phyloP scores from a whole-genome alignment of 345 rosid genomes.

The Toxicodendron radicans region DNA sequence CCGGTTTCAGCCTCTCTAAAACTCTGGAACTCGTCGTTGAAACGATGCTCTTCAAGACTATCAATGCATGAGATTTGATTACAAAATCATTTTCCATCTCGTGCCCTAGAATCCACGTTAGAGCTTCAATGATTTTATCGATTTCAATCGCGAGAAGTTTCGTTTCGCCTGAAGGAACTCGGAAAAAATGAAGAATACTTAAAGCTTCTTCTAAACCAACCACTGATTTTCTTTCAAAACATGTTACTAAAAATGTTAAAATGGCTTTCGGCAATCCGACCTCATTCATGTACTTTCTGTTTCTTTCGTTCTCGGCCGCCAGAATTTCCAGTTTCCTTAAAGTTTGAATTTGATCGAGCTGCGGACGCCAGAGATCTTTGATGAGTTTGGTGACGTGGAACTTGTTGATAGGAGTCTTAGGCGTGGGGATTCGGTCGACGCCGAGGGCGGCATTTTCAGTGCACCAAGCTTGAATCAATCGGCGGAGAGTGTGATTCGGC shows the following conservation, averaged over 20 bases:
- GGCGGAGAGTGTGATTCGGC: conserved; percentile 75
- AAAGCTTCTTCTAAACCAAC: conserved; percentile 54
- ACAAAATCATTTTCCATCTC: conserved; percentile 22
- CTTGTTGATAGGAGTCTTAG: conserved; percentile 44
- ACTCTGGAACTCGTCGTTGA: conserved; percentile 35
- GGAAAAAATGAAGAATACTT: conserved; percentile 39
- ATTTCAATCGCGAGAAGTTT: conserved; percentile 29
- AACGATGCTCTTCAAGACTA: conserved; percentile 38
- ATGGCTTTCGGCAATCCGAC: conserved; percentile 46
- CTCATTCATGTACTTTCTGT: conserved; percentile 53
- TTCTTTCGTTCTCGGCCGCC: conserved; percentile 47
- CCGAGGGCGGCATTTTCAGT: conserved; percentile 50
- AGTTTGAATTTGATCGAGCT: conserved; percentile 21
- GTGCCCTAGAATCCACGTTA: conserved; percentile 50
- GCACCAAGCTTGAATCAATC: conserved; percentile 73
- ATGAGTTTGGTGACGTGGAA: conserved; percentile 38
- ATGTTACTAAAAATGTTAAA: conserved; percentile 33
- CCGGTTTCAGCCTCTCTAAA: conserved; percentile 48
- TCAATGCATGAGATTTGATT: conserved; percentile 43
- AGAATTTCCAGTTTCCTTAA: conserved; percentile 46
- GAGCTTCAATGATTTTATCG: conserved; percentile 38
- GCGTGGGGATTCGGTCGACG: conserved; percentile 54
- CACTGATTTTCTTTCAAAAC: conserved; percentile 22
- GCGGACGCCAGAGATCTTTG: conserved; percentile 27
- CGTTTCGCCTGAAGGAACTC: conserved; percentile 38